Evolutionary conservation across 2,329 filamentous ascomycete species (phyloP).

Genomic region (Diplodia scrobiculata): DNA sequence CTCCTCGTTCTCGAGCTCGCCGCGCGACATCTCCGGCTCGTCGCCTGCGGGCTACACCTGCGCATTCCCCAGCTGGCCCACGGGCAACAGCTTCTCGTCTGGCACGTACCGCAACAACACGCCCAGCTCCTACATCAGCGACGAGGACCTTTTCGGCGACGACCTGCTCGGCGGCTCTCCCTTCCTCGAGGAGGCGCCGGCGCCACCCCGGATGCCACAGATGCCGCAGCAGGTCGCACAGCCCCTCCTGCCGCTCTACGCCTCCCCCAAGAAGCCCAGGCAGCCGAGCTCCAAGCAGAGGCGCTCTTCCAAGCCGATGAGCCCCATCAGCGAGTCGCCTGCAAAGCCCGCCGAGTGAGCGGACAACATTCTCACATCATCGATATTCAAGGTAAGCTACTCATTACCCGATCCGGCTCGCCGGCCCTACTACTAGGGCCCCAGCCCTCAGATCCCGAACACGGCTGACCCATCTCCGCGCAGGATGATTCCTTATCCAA

Average conservation of each 20-base stretch:
- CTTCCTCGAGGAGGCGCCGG: slow-evolving; percentile 45
- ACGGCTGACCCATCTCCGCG: slow-evolving; percentile 8
- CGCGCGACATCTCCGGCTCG: slow-evolving; percentile 27
- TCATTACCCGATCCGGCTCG: neutral
- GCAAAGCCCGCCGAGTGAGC: slow-evolving; percentile 44
- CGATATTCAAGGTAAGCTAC: slow-evolving; percentile 22
- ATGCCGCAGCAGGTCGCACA: slow-evolving; percentile 36
- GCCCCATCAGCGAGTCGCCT: slow-evolving; percentile 47
- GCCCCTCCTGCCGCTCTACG: slow-evolving; percentile 46
- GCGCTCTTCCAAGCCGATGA: slow-evolving; percentile 48
- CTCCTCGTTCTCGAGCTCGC: slow-evolving; percentile 40
- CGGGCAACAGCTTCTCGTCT: slow-evolving; percentile 40
- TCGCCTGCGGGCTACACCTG: slow-evolving; percentile 40
- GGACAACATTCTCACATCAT: slow-evolving; percentile 22
- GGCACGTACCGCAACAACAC: slow-evolving; percentile 38
- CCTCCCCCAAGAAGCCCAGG: slow-evolving; percentile 43
- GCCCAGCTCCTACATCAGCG: slow-evolving; percentile 47
- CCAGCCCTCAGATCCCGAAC: neutral
- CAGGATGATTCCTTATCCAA: slow-evolving; percentile 18
- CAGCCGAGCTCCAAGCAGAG: slow-evolving; percentile 46
- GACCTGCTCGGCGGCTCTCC: slow-evolving; percentile 41
- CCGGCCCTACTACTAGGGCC: neutral
- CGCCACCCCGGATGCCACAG: slow-evolving; percentile 43
- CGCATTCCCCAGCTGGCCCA: slow-evolving; percentile 48
- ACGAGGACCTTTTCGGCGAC: slow-evolving; percentile 47